These are phyloP conservation scores for Myrica gale DNA, from an alignment of 306 rosid species.

Conservation along the genomic window DNA sequence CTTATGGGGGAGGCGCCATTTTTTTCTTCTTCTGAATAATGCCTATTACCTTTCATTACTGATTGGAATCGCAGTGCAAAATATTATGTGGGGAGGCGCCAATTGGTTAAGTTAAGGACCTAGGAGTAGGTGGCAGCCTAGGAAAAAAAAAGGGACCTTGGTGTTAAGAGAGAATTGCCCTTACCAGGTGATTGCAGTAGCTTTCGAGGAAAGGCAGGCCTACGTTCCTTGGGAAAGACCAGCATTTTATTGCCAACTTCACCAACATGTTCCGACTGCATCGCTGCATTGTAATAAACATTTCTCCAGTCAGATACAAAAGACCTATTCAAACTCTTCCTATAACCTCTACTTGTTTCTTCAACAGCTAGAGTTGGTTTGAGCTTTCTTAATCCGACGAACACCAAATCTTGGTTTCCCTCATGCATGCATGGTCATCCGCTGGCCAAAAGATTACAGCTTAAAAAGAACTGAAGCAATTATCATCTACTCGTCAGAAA, in stretches of 20 bases:
- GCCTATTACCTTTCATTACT: too few relatives aligned
- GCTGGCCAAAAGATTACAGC: not conserved
- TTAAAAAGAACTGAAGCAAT: too few relatives aligned
- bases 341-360: not conserved
- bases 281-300: constrained; percentile 20
- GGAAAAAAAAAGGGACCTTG: not conserved
- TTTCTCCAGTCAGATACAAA: not conserved
- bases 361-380: not conserved
- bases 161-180: not conserved
- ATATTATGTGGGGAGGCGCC: not conserved
- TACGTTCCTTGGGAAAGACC: constrained; percentile 26
- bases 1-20: too few relatives aligned
- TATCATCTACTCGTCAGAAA: too few relatives aligned
- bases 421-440: not conserved
- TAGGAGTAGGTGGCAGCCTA: too few relatives aligned
- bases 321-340: not conserved
- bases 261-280: constrained; percentile 16
- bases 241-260: constrained; percentile 21
- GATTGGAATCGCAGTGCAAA: too few relatives aligned
- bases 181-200: constrained; percentile 45
- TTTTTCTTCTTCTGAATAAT: too few relatives aligned
- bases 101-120: not conserved
- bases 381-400: not conserved
- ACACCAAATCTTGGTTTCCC: not conserved
- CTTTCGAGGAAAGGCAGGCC: constrained; percentile 29